Conservation (phyloP, 371 early-diverging fungal genomes). For the Lichtheimia ramosa region DNA sequence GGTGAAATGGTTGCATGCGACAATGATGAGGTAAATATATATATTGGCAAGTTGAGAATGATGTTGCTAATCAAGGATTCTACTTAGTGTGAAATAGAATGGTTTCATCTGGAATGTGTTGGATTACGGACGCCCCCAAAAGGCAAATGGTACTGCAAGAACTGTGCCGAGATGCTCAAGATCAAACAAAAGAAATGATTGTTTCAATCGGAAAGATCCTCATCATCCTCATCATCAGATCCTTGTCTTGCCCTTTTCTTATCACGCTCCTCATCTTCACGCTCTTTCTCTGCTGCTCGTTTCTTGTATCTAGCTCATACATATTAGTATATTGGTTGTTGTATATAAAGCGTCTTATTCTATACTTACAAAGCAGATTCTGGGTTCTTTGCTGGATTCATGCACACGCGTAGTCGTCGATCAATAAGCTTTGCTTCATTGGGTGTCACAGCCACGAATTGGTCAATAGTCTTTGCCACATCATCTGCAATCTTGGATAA, state of each 20-base stretch:
- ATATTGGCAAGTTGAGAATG: background rate
- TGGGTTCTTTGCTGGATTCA: conserved; percentile 74
- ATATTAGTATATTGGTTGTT: background rate
- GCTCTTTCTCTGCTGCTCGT: conserved; percentile 30
- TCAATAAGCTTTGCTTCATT: conserved; percentile 63
- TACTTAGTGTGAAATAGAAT: conserved; percentile 83
- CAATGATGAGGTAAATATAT: conserved; percentile 75
- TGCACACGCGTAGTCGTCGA: conserved; percentile 58
- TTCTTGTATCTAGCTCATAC: conserved; percentile 39
- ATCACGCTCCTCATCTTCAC: conserved; percentile 38
- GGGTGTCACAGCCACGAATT: conserved; percentile 29
- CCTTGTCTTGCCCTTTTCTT: conserved; percentile 16
- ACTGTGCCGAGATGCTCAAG: conserved; percentile 59
- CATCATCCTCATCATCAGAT: conserved; percentile 4
- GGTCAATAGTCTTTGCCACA: conserved; percentile 43
- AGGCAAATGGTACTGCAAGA: conserved; percentile 92
- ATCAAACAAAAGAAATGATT: conserved; percentile 46
- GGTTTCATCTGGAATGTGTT: conserved; percentile 96
- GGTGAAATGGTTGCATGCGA: conserved; percentile 99
- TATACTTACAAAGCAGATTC: conserved; percentile 62
- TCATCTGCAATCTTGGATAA: conserved; percentile 42
- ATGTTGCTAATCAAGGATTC: conserved; percentile 1
- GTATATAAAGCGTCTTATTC: background rate
- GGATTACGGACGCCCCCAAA: conserved; percentile 79
- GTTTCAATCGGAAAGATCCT: background rate